Conservation (phyloP, 805 yeast genomes). For the Yarrowia yakushimensis region DNA sequence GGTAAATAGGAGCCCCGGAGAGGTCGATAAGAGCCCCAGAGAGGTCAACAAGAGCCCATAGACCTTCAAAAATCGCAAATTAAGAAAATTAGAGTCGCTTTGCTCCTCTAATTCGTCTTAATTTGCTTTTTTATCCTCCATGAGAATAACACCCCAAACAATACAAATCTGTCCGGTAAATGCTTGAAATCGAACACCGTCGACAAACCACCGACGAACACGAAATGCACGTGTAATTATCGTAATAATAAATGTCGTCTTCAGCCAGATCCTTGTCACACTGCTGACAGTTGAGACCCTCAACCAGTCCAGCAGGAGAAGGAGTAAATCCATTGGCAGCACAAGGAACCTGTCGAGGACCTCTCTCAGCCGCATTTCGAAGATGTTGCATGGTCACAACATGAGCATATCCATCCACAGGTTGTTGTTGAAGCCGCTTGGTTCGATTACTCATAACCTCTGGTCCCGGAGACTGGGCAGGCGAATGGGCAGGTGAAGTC, state of each 20-base stretch:
- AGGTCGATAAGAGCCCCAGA: too few relatives aligned
- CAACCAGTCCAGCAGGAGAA: not conserved
- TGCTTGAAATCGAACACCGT: conserved; percentile 11
- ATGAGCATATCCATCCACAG: conserved; percentile 4
- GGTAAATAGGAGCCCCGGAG: too few relatives aligned
- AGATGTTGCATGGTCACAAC: conserved; percentile 4
- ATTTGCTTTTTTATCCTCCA: too few relatives aligned
- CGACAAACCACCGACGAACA: conserved; percentile 6
- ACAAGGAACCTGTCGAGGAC: not conserved
- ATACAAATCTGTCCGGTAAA: conserved; percentile 8
- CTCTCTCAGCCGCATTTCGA: not conserved
- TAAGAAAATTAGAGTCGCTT: not conserved
- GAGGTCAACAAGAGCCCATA: too few relatives aligned
- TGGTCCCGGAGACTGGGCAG: not conserved
- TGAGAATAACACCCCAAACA: conserved; percentile 10
- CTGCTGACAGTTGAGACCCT: conserved; percentile 10
- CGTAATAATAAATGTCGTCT: conserved; percentile 13
- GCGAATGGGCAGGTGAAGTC: not conserved
- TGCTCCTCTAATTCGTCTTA: too few relatives aligned
- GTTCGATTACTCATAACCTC: not conserved
- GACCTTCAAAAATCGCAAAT: too few relatives aligned
- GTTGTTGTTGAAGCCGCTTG: not conserved
- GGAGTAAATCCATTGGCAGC: conserved; percentile 12
- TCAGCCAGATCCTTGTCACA: conserved; percentile 8
- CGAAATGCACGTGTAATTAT: conserved; percentile 25